Evolutionary conservation across 371 early-diverging fungal species (phyloP).

Genomic region (Syncephalastrum racemosum): DNA sequence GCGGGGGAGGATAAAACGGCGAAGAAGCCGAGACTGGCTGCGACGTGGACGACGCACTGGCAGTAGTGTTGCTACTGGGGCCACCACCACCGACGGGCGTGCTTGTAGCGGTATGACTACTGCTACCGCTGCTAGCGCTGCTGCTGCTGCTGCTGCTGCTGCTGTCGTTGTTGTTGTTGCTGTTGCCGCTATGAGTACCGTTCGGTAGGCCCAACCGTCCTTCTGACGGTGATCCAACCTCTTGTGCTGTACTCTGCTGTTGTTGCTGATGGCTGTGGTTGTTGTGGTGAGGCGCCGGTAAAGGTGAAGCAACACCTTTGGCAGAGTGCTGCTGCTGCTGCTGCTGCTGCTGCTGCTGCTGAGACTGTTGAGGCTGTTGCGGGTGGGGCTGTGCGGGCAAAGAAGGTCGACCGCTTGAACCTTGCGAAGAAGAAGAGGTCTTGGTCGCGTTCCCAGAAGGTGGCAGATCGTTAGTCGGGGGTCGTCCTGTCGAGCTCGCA

Average conservation of each 20-base stretch:
- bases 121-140: too few relatives aligned
- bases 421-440: conserved; percentile 3
- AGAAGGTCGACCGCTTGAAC: not conserved
- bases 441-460: not conserved
- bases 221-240: not conserved
- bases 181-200: too few relatives aligned
- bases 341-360: too few relatives aligned
- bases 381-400: conserved; percentile 10
- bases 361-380: conserved; percentile 12
- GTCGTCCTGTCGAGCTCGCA: conserved; percentile 23
- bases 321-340: not conserved
- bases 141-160: too few relatives aligned
- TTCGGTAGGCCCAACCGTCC: too few relatives aligned
- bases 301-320: not conserved
- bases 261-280: not conserved
- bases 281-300: conserved; percentile 1
- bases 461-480: conserved; percentile 17
- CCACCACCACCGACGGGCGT: too few relatives aligned
- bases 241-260: not conserved
- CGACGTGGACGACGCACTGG: not conserved
- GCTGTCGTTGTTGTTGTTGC: too few relatives aligned
- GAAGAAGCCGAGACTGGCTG: conserved; percentile 6
- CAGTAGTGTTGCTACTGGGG: too few relatives aligned
- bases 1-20: conserved; percentile 6
- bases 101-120: too few relatives aligned